phyloP scores from a whole-genome alignment of 2,329 filamentous ascomycete genomes.

The Westerdykella sp. region DNA sequence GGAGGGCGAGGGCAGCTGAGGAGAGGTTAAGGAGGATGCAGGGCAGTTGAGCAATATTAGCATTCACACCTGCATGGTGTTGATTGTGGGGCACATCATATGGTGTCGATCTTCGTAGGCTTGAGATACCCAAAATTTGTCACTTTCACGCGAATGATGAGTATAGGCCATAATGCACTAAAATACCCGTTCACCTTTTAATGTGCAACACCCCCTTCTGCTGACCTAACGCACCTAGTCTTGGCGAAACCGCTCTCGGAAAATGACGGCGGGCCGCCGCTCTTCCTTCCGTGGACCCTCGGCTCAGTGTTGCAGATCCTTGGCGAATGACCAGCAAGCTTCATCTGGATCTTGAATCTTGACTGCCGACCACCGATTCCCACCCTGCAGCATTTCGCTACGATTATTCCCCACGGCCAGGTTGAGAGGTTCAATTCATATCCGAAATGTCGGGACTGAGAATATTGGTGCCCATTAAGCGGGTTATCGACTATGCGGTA shows the following conservation, averaged over 20 bases:
- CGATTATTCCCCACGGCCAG: not conserved
- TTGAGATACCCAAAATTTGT: too few species aligned
- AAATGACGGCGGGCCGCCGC: not conserved
- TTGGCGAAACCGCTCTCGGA: not conserved
- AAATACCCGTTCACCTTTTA: too few species aligned
- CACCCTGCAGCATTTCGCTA: not conserved
- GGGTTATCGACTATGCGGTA: conserved; percentile 55
- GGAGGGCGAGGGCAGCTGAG: conserved; percentile 85
- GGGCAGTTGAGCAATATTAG: conserved; percentile 4
- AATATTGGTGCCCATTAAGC: conserved; percentile 52
- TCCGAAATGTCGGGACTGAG: conserved; percentile 43
- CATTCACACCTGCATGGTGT: too few species aligned
- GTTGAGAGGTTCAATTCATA: not conserved
- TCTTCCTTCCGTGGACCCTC: not conserved
- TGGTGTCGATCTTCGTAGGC: too few species aligned
- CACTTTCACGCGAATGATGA: too few species aligned
- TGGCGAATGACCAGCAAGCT: not conserved
- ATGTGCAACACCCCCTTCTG: too few species aligned
- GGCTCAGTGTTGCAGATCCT: not conserved
- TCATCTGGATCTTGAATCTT: not conserved
- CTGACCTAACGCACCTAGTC: too few species aligned
- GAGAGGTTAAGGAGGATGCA: conserved; percentile 63
- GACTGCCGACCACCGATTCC: not conserved
- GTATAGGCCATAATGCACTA: too few species aligned
- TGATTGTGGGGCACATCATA: too few species aligned